Evolutionary conservation across 2,329 filamentous ascomycete genomes (phyloP), one percentile per base, ranked within the genome.

Genomic region (Fusarium oligoseptatum): DNA sequence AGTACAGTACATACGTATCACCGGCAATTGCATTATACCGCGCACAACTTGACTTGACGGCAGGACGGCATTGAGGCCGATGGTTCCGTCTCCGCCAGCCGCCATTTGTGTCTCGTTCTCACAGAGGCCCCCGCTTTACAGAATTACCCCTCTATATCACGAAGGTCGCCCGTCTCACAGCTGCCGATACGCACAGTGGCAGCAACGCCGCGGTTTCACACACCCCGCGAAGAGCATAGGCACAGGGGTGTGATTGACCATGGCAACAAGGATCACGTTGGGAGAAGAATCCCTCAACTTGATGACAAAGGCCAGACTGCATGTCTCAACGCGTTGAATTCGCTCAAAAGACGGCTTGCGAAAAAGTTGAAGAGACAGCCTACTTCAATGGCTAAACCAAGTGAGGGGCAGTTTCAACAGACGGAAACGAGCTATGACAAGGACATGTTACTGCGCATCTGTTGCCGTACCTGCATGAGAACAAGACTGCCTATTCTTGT

Each of bases 401-500:
- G 39, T 57, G 57, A 61, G 61, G 39, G 32, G 43, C 22, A 36
- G 17, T 60, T 27, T 39, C 50, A 55, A 14, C 17, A 57, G n/a
- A 72, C 22, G 17, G 43, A 69, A 45, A 60, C 48, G 43, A 66
- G 61, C 58, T 68, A 45, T 63, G 65, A 62, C 52, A 68, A 58
- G 58, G 58, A 66, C 39, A 32, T 41, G 29, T 62, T 48, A 70
- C 64, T 63, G 62, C 57, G 61, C 43, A 37, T 32, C 34, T 64
- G 58, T 69, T 65, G 57, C 55, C 60, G 77, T 78, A 77, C 77
- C 77, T 78, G 77, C 77, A 73, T 78, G 60, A 63, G 52, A 61
- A 68, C 70, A 56, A 64, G 64, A 60, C 60, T 64, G 39, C 48
- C 48, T 32, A 61, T n/a, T 52, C 55, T 37, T 58, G 36, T 61